phyloP scores from a whole-genome alignment of 257 asterid genomes.

The Scutellaria galericulata region DNA sequence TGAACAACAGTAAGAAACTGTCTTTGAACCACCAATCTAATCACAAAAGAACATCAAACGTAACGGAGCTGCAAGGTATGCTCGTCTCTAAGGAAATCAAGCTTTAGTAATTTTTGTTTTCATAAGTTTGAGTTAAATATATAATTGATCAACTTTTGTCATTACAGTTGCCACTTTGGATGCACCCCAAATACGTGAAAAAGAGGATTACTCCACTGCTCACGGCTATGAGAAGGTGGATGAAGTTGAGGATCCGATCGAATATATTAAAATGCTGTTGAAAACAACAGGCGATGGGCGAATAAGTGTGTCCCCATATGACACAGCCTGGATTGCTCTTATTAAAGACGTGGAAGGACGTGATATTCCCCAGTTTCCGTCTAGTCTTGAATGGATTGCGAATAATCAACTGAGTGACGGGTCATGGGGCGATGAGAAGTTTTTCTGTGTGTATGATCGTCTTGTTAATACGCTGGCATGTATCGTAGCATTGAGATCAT shows the following conservation, averaged over 20 bases:
- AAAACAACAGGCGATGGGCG: constrained; percentile 45
- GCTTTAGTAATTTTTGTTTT: not conserved
- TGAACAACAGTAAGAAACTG: not conserved
- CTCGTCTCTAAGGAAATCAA: not conserved
- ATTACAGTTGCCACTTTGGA: not conserved
- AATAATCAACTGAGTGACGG: constrained; percentile 51
- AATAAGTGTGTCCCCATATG: constrained; percentile 50
- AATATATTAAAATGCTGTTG: constrained; percentile 31
- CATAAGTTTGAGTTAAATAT: not conserved
- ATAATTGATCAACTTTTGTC: not conserved
- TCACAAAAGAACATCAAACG: not conserved
- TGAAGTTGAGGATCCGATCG: constrained; percentile 7
- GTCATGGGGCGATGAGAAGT: constrained; percentile 49
- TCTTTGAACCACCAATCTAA: not conserved
- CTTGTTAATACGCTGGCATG: constrained; percentile 53
- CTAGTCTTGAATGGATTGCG: constrained; percentile 45
- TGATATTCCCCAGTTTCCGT: constrained; percentile 43
- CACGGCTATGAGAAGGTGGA: constrained; percentile 15
- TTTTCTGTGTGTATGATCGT: constrained; percentile 40
- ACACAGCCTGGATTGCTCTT: constrained; percentile 29
- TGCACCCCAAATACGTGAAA: not conserved
- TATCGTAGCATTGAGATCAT: constrained; percentile 47
- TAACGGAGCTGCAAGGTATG: not conserved
- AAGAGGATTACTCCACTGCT: not conserved
- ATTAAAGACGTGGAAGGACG: constrained; percentile 24